These are phyloP conservation scores for Termitomyces sp. DNA, from an alignment of 768 basidiomycete species.

Conservation along the genomic window DNA sequence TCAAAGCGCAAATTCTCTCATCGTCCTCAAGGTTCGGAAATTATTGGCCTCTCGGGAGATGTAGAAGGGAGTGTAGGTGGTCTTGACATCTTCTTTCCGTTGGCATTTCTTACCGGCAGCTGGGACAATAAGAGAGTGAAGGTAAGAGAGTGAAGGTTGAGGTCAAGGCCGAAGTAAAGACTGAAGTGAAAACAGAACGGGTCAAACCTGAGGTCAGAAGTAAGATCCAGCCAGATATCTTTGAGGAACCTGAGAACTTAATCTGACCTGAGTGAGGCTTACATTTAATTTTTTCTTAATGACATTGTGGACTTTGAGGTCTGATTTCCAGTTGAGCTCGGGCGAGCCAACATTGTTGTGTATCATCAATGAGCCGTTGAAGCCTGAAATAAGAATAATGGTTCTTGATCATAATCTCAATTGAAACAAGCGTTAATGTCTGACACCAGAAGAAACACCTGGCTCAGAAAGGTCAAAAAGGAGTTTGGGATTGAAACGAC, in stretches of 20 bases:
- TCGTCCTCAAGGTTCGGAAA: neutral
- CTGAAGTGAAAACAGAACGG: neutral
- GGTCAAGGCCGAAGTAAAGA: neutral
- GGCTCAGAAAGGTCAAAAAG: too few species aligned
- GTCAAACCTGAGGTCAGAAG: neutral
- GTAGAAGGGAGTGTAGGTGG: neutral
- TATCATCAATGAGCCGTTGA: too few species aligned
- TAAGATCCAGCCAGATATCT: neutral
- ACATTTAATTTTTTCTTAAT: neutral
- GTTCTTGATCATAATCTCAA: too few species aligned
- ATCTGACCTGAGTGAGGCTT: neutral
- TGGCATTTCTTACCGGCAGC: neutral
- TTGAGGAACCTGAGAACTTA: neutral
- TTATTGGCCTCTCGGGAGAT: constrained; percentile 1
- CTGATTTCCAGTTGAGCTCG: neutral
- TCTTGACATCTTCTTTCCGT: neutral
- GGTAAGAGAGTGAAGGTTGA: neutral
- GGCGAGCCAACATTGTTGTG: too few species aligned
- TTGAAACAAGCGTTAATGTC: too few species aligned
- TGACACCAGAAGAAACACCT: too few species aligned
- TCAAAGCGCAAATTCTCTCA: neutral
- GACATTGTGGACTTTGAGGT: too few species aligned
- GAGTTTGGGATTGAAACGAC: too few species aligned
- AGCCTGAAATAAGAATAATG: too few species aligned
- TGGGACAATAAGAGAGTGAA: neutral